A percentile compares a stretch with the other conserved stretches of the same genome.
These are phyloP conservation scores for Lichina pygmaea DNA, from an alignment of 495 filamentous ascomycete genomes.

Conservation along the genomic window DNA sequence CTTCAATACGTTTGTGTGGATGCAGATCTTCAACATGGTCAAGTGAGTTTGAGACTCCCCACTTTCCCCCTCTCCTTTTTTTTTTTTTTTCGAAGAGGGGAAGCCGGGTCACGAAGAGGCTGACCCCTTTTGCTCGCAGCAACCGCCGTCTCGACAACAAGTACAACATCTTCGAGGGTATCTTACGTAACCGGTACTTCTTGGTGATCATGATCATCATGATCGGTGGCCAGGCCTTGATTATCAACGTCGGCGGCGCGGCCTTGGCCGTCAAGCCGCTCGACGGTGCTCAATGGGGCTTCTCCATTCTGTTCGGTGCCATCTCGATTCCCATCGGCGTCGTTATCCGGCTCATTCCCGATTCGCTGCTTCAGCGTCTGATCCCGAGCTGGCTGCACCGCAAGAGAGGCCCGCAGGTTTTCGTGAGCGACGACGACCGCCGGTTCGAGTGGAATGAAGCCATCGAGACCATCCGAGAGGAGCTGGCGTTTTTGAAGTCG, in stretches of 20 bases:
- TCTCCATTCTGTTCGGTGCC: constrained; percentile 41
- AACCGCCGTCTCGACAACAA: constrained; percentile 69
- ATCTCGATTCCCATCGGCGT: constrained; percentile 46
- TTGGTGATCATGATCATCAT: constrained; percentile 60
- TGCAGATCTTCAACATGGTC: constrained; percentile 83
- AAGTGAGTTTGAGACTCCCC: constrained; percentile 18
- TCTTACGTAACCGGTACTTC: constrained; percentile 58
- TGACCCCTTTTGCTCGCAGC: constrained; percentile 7
- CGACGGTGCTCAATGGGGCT: constrained; percentile 43
- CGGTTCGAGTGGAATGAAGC: constrained; percentile 26
- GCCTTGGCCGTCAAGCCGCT: constrained; percentile 39
- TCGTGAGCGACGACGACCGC: constrained; percentile 17
- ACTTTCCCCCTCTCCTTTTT: neutral
- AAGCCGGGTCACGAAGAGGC: neutral
- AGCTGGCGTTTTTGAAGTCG: constrained; percentile 42
- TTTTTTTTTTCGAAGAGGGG: neutral
- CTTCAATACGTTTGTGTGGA: constrained; percentile 86
- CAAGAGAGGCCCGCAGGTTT: constrained; percentile 15
- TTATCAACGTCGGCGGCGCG: constrained; percentile 46
- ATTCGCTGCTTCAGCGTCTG: constrained; percentile 28
- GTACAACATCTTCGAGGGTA: constrained; percentile 73
- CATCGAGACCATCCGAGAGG: constrained; percentile 44
- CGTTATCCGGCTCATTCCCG: constrained; percentile 48
- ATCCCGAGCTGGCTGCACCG: constrained; percentile 8
- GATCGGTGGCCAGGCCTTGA: constrained; percentile 54